Base-by-base conservation (phyloP, 2,329 filamentous ascomycete genomes). In the Ustulina deusta region DNA sequence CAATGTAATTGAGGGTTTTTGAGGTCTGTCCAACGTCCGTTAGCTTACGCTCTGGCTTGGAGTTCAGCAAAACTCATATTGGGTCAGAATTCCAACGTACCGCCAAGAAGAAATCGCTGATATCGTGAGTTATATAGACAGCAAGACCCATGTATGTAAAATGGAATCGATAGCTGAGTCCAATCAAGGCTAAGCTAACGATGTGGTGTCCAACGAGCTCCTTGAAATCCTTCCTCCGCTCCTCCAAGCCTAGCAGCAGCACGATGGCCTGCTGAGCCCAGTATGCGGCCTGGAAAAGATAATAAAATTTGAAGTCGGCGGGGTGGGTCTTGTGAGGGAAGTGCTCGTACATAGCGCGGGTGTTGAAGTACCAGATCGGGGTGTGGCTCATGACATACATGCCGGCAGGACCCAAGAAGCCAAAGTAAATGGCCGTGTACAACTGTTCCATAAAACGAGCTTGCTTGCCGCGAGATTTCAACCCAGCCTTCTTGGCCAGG, bases 321-420 rank as follows among this genome's bases (percentile, higher is more conserved):
- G 92, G 90, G 78, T 97, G 93, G 32, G 91, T 90, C 74, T 87
- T 87, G 81, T 97, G 94, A 5, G 94, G 94, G 79, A 93, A 97
- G 20, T 84, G 85, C 79, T 95, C 93, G 81, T 97, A 97, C 93
- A 97, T 97, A 79, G 89, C 93, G 32, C 83, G 85, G 1, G 93
- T 96, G 82, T 97, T 94, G 86, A 97, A 97, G 81, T 97, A 97
- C 95, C 94, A 97, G 48, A 97, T 89, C 7, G 94, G 91, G n/a
- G 93, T 95, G 70, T 88, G 86, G 76, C 87, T 91, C 94, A 98
- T 97, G 78, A 97, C 92, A 78, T 91, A 97, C 75, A 97, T 80
- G 61, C 94, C 94, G 63, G 90, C 90, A 1, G 94, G 94, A 1
- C 93, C 93, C 65, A 97, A 90, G 65, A 96, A 79, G 51, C 81